Base-by-base conservation (phyloP, 169 alveolate genomes). In the Hepatocystis sp. region DNA sequence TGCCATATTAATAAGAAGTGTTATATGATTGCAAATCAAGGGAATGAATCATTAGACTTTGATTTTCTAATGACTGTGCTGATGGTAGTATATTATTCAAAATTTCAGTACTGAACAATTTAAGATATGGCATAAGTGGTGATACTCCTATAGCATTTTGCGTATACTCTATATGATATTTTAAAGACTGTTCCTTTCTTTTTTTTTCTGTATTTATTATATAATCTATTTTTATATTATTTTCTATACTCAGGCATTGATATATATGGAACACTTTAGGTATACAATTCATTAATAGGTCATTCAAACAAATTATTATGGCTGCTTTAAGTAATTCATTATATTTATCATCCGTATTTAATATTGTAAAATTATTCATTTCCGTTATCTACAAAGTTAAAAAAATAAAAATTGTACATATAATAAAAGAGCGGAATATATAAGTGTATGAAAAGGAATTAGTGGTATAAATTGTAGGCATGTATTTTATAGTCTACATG, bases 11-110 rank as follows among this genome's bases (percentile, higher is more conserved):
- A 47, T 56, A 68, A 15, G 56, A 71, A 8, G 86, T 40, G 55
- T 71, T 71, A 32, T 81, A 63, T 23, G 89, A 27, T 32, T 81
- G 89, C 46, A 81, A 30, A 61, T 81, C 89, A 30, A 81, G 67
- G 32, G 89, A 60, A 28, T 81, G 84, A 21, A 81, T 63, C 19
- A 81, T 81, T 15, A 61, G 47, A 40, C 89, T 60, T 28, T 81
- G 89, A 8, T 42, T 63, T 81, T 81, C 89, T 46, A 81, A 42
- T 58, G 89, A 81, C 42, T 81, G 84, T n/a, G 89, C 78, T 49
- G 89, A 81, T 39, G 89, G 89, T 15, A 81, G 27, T 28, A 81
- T 56, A 46, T 81, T 81, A 28, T 81, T 81, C 63, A 81, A 63
- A 32, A 81, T 81, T 25, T 81, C 89, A 19, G 78, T 81, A 28